Evolutionary conservation across 23 red algal species (phyloP).

Genomic region (Gracilaria vermiculophylla): DNA sequence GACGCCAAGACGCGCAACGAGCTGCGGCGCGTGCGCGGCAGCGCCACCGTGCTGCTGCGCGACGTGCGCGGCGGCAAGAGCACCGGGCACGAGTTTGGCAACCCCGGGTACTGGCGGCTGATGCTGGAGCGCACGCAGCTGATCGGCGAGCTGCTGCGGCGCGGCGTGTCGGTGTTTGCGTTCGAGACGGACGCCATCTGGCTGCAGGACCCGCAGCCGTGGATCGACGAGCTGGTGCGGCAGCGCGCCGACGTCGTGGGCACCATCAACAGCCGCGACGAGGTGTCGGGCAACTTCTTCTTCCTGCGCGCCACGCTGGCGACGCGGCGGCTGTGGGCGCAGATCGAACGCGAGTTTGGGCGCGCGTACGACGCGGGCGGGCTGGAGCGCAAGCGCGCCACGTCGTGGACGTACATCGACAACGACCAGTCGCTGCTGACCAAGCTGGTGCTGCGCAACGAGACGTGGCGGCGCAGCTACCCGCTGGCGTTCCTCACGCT

Average conservation of each 20-base stretch:
- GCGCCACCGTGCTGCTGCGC: slow-evolving; percentile 26
- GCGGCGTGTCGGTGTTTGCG: slow-evolving; percentile 50
- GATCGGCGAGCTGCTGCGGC: slow-evolving; percentile 40
- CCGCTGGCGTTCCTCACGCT: slow-evolving; percentile 57
- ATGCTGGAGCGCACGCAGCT: slow-evolving; percentile 69
- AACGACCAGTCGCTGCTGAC: slow-evolving; percentile 76
- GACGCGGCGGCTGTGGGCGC: slow-evolving; percentile 57
- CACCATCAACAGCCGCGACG: slow-evolving; percentile 60
- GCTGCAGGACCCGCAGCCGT: slow-evolving; percentile 66
- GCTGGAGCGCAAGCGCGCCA: slow-evolving; percentile 49
- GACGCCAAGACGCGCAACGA: slow-evolving; percentile 35
- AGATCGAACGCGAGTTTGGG: slow-evolving; percentile 57
- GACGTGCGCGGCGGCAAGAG: slow-evolving; percentile 60
- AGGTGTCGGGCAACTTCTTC: slow-evolving; percentile 75
- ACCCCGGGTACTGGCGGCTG: slow-evolving; percentile 68
- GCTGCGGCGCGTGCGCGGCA: not conserved
- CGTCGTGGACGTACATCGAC: slow-evolving; percentile 63
- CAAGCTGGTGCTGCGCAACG: slow-evolving; percentile 61
- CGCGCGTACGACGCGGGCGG: slow-evolving; percentile 25
- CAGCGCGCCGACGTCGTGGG: slow-evolving; percentile 61
- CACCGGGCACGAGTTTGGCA: slow-evolving; percentile 72
- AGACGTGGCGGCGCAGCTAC: slow-evolving; percentile 46
- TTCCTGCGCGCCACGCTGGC: slow-evolving; percentile 59
- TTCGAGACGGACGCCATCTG: slow-evolving; percentile 81
- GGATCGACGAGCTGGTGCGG: slow-evolving; percentile 37